Conservation (phyloP, 106 monocot species). For the Xerophyta viscosa region DNA sequence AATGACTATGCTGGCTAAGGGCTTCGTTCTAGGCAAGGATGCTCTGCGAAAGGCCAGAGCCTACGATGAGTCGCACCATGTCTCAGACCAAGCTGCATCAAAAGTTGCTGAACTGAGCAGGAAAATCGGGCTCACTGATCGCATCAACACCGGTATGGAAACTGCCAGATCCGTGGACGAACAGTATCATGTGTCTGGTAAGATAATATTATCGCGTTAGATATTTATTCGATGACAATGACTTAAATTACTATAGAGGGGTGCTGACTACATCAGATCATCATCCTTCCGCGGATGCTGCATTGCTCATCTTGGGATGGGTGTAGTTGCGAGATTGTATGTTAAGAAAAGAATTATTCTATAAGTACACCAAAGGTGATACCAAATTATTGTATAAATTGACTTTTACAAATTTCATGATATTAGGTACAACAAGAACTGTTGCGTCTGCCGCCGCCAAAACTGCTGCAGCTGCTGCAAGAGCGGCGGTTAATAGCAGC, state of each 20-base stretch:
- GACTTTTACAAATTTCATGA: too few relatives aligned
- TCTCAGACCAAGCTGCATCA: conserved; percentile 57
- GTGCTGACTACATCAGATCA: too few relatives aligned
- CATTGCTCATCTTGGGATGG: too few relatives aligned
- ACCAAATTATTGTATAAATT: too few relatives aligned
- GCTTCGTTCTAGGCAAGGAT: conserved; percentile 66
- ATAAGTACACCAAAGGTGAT: too few relatives aligned
- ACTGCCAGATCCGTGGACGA: conserved; percentile 50
- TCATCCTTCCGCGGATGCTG: too few relatives aligned
- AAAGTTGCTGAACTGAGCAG: conserved; percentile 68
- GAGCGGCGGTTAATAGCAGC: conserved; percentile 65
- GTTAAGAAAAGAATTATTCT: too few relatives aligned
- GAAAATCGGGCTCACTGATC: conserved; percentile 64
- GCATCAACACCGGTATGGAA: conserved; percentile 49
- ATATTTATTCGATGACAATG: too few relatives aligned
- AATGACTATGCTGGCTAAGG: conserved; percentile 71
- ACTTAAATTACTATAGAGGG: too few relatives aligned
- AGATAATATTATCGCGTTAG: too few relatives aligned
- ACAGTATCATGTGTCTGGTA: conserved; percentile 52
- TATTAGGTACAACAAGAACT: conserved; percentile 45
- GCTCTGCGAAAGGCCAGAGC: conserved; percentile 65
- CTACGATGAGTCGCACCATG: conserved; percentile 58
- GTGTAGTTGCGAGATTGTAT: too few relatives aligned
- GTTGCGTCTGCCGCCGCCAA: conserved; percentile 53
- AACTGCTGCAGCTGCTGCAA: conserved; percentile 41